A percentile compares a stretch with the other conserved stretches of the same genome.
These are phyloP conservation scores for Irpex sp. DNA, from an alignment of 1,284 basidiomycete species.

Conservation along the genomic window DNA sequence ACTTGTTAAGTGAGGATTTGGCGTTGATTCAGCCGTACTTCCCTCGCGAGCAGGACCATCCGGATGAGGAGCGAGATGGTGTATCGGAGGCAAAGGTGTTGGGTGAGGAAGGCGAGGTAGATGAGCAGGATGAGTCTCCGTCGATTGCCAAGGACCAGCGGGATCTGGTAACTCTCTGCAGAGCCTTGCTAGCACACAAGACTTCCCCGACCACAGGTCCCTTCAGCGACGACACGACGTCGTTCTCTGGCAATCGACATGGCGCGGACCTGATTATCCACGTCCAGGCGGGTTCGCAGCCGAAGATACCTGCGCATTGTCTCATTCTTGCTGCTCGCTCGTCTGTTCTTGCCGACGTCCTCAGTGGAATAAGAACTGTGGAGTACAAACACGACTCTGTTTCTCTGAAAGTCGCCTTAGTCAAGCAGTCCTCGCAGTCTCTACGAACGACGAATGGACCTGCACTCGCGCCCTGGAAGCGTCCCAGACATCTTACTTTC, in stretches of 20 bases:
- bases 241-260: conserved; percentile 26
- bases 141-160: not conserved
- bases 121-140: not conserved
- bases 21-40: conserved; percentile 58
- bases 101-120: not conserved
- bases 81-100: not conserved
- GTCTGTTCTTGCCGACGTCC: conserved; percentile 38
- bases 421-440: conserved; percentile 22
- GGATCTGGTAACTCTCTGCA: not conserved
- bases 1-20: conserved; percentile 67
- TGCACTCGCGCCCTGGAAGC: conserved; percentile 5
- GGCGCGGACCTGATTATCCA: conserved; percentile 67
- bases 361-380: conserved; percentile 30
- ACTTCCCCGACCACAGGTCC: not conserved
- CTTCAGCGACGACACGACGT: conserved; percentile 31
- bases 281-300: conserved; percentile 24
- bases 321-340: conserved; percentile 65
- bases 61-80: not conserved
- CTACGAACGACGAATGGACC: not conserved
- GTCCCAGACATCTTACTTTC: conserved; percentile 34
- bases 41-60: not conserved
- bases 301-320: conserved; percentile 61
- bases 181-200: not conserved
- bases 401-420: not conserved
- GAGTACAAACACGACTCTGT: not conserved